Conservation (phyloP, 257 asterid genomes). For the Solanum neorickii region DNA sequence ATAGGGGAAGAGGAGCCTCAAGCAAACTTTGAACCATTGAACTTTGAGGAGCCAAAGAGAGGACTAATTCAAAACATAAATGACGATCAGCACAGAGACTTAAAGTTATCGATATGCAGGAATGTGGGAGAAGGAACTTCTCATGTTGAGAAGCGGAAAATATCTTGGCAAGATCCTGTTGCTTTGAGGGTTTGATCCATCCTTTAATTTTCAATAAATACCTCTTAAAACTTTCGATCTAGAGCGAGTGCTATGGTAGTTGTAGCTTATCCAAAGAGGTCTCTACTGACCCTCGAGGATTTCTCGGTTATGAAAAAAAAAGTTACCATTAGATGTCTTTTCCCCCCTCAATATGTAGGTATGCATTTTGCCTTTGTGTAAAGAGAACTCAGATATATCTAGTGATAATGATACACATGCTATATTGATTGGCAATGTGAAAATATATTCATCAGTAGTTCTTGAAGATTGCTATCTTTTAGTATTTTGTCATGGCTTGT, state of each 20-base stretch:
- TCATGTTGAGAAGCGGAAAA: conserved; percentile 62
- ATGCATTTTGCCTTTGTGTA: not conserved
- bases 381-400: not conserved
- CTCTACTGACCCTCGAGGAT: not conserved
- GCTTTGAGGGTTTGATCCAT: conserved; percentile 65
- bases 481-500: not conserved
- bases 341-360: not conserved
- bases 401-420: not conserved
- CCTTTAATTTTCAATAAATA: not conserved
- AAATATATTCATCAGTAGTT: not conserved
- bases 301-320: not conserved
- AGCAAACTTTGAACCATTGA: conserved; percentile 17
- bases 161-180: conserved; percentile 91
- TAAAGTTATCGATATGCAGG: conserved; percentile 58
- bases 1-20: conserved; percentile 59
- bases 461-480: not conserved
- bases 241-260: not conserved
- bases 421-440: not conserved
- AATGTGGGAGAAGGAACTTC: conserved; percentile 65
- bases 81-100: conserved; percentile 58
- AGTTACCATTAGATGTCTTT: not conserved
- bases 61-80: conserved; percentile 32
- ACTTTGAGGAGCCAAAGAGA: conserved; percentile 36
- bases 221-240: not conserved
- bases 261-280: not conserved